Conservation (phyloP, 352 stramenopile genomes). For the Paralagenidium karlingii region DNA sequence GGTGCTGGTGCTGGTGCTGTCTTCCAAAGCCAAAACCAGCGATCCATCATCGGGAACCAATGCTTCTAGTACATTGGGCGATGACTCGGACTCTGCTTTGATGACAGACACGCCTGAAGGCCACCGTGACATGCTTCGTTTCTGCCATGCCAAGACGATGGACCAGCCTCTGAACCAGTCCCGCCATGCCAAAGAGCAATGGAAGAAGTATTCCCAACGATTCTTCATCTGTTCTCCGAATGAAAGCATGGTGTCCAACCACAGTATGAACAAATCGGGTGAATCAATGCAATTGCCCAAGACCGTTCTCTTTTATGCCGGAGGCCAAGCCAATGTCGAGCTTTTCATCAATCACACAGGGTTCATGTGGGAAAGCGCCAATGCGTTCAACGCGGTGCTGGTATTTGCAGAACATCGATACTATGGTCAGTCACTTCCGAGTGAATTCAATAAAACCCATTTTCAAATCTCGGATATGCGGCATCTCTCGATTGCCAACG, state of each 20-base stretch:
- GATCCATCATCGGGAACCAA: too few species aligned
- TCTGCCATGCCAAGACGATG: slow-evolving; percentile 30
- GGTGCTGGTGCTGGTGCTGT: too few species aligned
- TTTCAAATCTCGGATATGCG: slow-evolving; percentile 48
- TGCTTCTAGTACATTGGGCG: too few species aligned
- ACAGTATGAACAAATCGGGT: too few species aligned
- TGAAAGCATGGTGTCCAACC: too few species aligned
- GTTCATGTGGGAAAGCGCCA: slow-evolving; percentile 91
- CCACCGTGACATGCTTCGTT: slow-evolving; percentile 21
- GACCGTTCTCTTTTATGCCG: slow-evolving; percentile 88
- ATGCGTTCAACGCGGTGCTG: slow-evolving; percentile 78
- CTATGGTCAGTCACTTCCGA: slow-evolving; percentile 85
- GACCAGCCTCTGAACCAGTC: slow-evolving; percentile 41
- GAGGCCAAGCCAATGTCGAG: slow-evolving; percentile 90
- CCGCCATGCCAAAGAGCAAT: too few species aligned
- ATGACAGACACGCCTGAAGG: too few species aligned
- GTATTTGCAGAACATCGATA: slow-evolving; percentile 96
- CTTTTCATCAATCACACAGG: slow-evolving; percentile 91
- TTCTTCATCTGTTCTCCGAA: slow-evolving; percentile 76
- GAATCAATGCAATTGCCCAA: slow-evolving; percentile 22
- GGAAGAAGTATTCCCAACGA: slow-evolving; percentile 28
- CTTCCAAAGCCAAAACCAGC: too few species aligned
- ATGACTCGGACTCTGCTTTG: too few species aligned
- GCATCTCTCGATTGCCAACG: slow-evolving; percentile 86
- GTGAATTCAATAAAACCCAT: slow-evolving; percentile 42